Conservation (phyloP, 768 basidiomycete species). For the Termitomyces sp. region DNA sequence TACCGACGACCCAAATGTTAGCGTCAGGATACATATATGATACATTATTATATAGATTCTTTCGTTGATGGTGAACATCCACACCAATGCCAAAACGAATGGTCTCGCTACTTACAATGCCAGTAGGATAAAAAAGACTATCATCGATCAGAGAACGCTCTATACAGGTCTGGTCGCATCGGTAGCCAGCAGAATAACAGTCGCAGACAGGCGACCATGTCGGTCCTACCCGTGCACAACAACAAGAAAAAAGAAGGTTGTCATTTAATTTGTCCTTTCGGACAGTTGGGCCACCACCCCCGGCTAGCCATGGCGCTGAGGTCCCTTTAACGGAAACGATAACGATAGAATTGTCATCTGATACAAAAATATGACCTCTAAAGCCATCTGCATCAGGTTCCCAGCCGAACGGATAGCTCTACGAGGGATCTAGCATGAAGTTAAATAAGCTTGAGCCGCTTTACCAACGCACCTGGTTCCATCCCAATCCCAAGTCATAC, state of each 20-base stretch:
- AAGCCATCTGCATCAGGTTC: conserved; percentile 84
- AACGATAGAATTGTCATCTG: conserved; percentile 77
- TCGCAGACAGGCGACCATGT: conserved; percentile 92
- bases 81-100: not conserved
- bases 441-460: not conserved
- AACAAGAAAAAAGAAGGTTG: conserved; percentile 93
- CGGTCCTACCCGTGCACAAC: conserved; percentile 91
- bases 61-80: not conserved
- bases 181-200: conserved; percentile 70
- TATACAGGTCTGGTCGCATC: conserved; percentile 77
- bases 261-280: conserved; percentile 93
- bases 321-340: conserved; percentile 93
- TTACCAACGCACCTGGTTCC: conserved; percentile 47
- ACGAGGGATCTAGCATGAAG: not conserved
- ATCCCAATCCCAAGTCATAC: conserved; percentile 63
- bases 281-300: conserved; percentile 74
- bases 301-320: conserved; percentile 61
- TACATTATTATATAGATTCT: conserved; percentile 90
- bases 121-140: conserved; percentile 83
- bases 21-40: conserved; percentile 86
- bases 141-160: conserved; percentile 76
- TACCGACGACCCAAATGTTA: conserved; percentile 82
- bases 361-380: conserved; percentile 89
- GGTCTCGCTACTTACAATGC: conserved; percentile 50
- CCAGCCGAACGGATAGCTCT: conserved; percentile 85